phyloP scores from a whole-genome alignment of 768 basidiomycete genomes.

The Lactifluus volemus region DNA sequence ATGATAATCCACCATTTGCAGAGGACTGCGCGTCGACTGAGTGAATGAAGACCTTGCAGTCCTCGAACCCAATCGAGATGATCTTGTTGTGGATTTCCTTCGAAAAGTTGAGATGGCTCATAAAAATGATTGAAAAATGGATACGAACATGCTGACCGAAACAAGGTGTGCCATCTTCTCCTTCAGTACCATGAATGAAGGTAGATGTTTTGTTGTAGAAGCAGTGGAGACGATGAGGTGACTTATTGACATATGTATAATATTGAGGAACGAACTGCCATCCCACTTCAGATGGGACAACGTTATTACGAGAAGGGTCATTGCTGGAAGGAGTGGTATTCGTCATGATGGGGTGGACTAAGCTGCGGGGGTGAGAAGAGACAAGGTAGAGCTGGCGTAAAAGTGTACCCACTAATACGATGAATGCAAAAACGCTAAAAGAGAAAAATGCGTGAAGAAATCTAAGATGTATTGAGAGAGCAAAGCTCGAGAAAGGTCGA shows the following conservation, averaged over 20 bases:
- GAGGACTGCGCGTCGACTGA: constrained; percentile 97
- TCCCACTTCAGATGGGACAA: constrained; percentile 91
- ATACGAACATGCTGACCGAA: constrained; percentile 81
- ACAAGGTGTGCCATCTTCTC: constrained; percentile 85
- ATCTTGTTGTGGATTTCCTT: constrained; percentile 98
- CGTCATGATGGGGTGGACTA: constrained; percentile 26
- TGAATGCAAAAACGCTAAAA: constrained; percentile 2
- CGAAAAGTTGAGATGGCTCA: constrained; percentile 2
- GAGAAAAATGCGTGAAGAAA: constrained; percentile 16
- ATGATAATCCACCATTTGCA: constrained; percentile 92
- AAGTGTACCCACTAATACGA: constrained; percentile 6
- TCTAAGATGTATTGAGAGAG: constrained; percentile 15
- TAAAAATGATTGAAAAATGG: neutral
- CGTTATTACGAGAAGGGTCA: constrained; percentile 42
- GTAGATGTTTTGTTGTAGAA: constrained; percentile 98
- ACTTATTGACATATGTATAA: constrained; percentile 98
- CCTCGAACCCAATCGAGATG: constrained; percentile 84
- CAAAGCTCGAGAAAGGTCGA: neutral
- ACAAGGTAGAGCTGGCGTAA: neutral
- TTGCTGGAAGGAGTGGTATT: constrained; percentile 33
- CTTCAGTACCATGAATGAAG: constrained; percentile 95
- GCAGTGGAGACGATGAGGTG: constrained; percentile 92
- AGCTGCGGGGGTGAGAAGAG: constrained; percentile 9
- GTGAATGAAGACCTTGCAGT: constrained; percentile 99
- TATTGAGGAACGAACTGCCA: constrained; percentile 99